Evolutionary conservation across 192 early-diverging fungal species (phyloP), one percentile per base, ranked within the genome.

Genomic region (Coemansia reversa): DNA sequence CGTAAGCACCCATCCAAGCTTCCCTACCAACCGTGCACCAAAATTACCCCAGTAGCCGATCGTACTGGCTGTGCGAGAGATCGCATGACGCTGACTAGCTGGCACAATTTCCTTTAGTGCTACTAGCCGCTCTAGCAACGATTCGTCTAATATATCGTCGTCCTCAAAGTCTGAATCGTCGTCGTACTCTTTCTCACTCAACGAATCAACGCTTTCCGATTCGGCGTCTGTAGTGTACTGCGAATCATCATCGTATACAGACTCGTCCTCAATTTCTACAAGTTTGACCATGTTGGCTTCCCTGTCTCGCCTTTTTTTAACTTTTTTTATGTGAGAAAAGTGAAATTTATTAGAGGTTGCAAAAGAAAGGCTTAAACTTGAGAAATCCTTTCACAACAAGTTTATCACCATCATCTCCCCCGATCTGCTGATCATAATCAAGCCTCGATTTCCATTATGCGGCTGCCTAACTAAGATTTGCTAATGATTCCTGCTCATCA

Each of bases 71-170:
- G 82, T 71, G 48, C 74, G 72, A 11, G 86, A 83, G 24, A 94
- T 70, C n/a, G 79, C 76, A 29, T 81, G 82, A 53, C 93, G 89
- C 24, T 87, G 86, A 60, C 88, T 83, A 27, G 83, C 82, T 2
- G 93, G 93, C 62, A 97, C 84, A 55, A 97, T 91, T 69, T 97
- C 95, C 70, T 85, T 89, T 22, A 97, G 84, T 8, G 95, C 95
- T 28, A 75, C 62, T 48, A 97, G 54, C 52, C 95, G 89, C 55
- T 94, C 93, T 42, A 92, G 74, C 33, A 95, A 62, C 23, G 91
- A 88, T 67, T 97, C 93, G 19, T 93, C 89, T 25, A 86, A 77
- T 22, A 86, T 77, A n/a, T 89, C 88, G 52, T 91, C 86, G 58
- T 89, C 87, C 32, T 84, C 84, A 25, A 63, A 82, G 67, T 89